phyloP scores from a whole-genome alignment of 371 early-diverging fungal genomes.

The Apophysomyces sp. region DNA sequence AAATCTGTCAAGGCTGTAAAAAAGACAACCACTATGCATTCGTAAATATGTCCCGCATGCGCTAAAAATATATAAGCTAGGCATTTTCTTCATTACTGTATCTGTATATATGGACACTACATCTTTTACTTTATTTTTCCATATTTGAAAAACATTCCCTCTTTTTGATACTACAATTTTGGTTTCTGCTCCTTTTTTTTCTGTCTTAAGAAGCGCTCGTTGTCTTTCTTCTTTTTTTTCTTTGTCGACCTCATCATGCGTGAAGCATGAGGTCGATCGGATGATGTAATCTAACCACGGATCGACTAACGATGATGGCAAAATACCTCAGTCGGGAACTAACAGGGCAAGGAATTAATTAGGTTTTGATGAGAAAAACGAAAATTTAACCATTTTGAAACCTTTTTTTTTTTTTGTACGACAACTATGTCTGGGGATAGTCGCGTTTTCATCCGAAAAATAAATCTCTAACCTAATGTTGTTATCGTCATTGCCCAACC shows the following conservation, averaged over 20 bases:
- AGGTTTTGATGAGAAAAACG: background rate
- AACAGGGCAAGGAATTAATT: background rate
- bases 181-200: background rate
- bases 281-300: background rate
- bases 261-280: background rate
- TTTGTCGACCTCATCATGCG: background rate
- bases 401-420: background rate
- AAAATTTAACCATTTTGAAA: background rate
- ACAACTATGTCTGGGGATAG: background rate
- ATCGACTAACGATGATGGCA: background rate
- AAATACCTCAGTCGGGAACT: background rate
- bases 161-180: background rate
- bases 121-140: background rate
- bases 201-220: too few species aligned
- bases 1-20: slow-evolving; percentile 1
- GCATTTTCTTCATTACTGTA: background rate
- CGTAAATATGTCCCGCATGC: background rate
- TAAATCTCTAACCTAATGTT: background rate
- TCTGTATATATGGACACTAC: background rate
- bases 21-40: background rate
- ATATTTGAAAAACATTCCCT: slow-evolving; percentile 2
- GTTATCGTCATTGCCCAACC: background rate
- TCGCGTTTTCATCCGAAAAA: background rate
- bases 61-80: background rate
- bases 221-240: background rate